A percentile compares a stretch with the other conserved stretches of the same genome.
phyloP scores from a whole-genome alignment of 2,329 filamentous ascomycete genomes.

The Elsinoe perseae region DNA sequence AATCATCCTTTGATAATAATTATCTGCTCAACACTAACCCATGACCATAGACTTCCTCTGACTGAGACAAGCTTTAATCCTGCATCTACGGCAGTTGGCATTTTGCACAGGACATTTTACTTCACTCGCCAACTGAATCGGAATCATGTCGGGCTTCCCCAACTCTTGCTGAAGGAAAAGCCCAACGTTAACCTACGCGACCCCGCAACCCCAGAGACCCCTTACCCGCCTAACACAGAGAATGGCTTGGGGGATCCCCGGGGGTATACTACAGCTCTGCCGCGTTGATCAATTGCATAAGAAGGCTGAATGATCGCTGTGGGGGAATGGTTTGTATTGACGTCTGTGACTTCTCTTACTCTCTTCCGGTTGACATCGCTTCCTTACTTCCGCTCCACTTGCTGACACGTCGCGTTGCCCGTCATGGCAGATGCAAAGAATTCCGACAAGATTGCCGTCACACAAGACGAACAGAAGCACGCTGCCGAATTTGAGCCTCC shows the following conservation, averaged over 20 bases:
- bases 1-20: background rate
- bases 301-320: background rate
- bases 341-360: background rate
- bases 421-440: slow-evolving; percentile 1
- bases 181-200: slow-evolving; percentile 2
- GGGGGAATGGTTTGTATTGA: background rate
- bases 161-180: background rate
- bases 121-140: background rate
- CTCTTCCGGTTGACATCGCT: background rate
- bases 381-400: background rate
- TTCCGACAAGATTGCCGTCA: slow-evolving; percentile 7
- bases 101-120: background rate
- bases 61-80: background rate
- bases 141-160: background rate
- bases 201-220: slow-evolving; percentile 11
- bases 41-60: background rate
- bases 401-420: background rate
- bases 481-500: slow-evolving; percentile 6
- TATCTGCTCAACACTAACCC: no score
- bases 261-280: background rate
- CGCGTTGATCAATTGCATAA: background rate
- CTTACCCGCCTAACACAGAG: background rate
- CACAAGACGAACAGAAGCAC: background rate
- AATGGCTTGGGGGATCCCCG: slow-evolving; percentile 6
- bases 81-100: background rate